Percentiles rank a stretch among this genome's conserved stretches.
Conservation (phyloP, 164 flowering plant species). For the Berberis vulgaris region DNA sequence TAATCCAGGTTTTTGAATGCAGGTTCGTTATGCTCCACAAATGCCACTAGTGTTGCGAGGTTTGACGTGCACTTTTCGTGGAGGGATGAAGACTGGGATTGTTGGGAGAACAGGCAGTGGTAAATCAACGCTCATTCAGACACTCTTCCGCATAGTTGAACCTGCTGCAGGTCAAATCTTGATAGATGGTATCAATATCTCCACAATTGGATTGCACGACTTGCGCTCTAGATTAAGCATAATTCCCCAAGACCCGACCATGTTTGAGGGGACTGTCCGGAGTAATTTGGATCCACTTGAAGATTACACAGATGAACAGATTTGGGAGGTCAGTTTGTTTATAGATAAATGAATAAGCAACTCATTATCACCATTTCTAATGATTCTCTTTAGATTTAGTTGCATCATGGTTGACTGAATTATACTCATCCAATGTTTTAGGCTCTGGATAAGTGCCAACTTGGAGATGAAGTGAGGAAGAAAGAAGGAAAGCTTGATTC, state of each 20-base stretch:
- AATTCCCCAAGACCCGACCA: constrained; percentile 85
- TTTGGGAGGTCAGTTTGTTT: constrained; percentile 54
- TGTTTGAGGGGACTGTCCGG: constrained; percentile 55
- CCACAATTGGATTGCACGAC: constrained; percentile 68
- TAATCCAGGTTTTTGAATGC: background rate
- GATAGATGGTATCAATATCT: constrained; percentile 63
- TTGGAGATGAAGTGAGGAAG: constrained; percentile 33
- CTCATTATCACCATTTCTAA: background rate
- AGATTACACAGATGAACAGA: constrained; percentile 38
- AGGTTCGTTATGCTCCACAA: constrained; percentile 6
- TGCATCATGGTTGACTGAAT: background rate
- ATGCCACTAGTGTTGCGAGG: constrained; percentile 61
- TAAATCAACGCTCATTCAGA: constrained; percentile 64
- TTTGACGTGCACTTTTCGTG: constrained; percentile 63
- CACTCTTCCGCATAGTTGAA: constrained; percentile 70
- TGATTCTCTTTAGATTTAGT: background rate
- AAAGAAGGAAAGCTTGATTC: constrained; percentile 31
- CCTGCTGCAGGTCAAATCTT: constrained; percentile 59
- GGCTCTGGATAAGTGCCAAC: constrained; percentile 40
- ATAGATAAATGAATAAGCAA: background rate
- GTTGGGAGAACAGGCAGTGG: constrained; percentile 91
- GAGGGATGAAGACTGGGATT: constrained; percentile 70
- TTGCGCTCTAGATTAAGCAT: constrained; percentile 63
- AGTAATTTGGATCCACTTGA: constrained; percentile 57
- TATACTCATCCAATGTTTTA: constrained; percentile 9